A percentile compares a stretch with the other conserved stretches of the same genome.
Conservation (phyloP, 441 rosid species). For the Erodium moschatum region DNA sequence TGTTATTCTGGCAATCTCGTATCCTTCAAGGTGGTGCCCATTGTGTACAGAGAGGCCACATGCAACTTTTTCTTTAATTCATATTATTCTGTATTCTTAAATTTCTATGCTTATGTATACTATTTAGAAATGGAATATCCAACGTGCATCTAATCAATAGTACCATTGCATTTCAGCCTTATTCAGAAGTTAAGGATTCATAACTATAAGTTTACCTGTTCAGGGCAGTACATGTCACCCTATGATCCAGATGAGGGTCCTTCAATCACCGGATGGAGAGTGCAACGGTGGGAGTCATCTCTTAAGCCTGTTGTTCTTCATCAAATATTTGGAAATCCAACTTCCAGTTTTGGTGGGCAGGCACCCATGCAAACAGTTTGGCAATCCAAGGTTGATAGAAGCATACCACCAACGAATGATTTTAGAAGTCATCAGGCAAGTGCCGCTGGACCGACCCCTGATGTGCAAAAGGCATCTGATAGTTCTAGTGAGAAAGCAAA, state of each 20-base stretch:
- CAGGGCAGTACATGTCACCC: slow-evolving; percentile 99
- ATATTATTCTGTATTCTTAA: slow-evolving; percentile 2
- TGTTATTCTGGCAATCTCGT: background rate
- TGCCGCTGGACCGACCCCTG: slow-evolving; percentile 46
- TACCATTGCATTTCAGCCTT: background rate
- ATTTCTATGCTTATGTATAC: background rate
- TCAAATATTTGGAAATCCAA: slow-evolving; percentile 93
- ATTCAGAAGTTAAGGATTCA: background rate
- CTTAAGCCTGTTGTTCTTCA: slow-evolving; percentile 96
- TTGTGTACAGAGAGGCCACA: background rate
- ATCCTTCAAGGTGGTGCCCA: slow-evolving; percentile 1
- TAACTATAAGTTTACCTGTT: slow-evolving; percentile 18
- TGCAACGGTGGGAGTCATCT: slow-evolving; percentile 99
- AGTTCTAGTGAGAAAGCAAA: slow-evolving; percentile 49
- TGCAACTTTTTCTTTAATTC: background rate
- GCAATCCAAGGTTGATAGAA: slow-evolving; percentile 90
- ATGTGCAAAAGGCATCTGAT: slow-evolving; percentile 47
- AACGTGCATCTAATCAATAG: background rate
- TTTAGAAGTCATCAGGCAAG: slow-evolving; percentile 53
- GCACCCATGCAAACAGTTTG: slow-evolving; percentile 96
- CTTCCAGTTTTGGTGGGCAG: slow-evolving; percentile 91
- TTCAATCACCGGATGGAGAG: slow-evolving; percentile 98
- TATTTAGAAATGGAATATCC: background rate
- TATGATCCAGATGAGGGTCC: slow-evolving; percentile 99
- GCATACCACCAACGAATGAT: slow-evolving; percentile 85